Percentiles rank a stretch among this genome's conserved stretches.
phyloP scores from a whole-genome alignment of 208 protist genomes.

The Crithidia bombi region DNA sequence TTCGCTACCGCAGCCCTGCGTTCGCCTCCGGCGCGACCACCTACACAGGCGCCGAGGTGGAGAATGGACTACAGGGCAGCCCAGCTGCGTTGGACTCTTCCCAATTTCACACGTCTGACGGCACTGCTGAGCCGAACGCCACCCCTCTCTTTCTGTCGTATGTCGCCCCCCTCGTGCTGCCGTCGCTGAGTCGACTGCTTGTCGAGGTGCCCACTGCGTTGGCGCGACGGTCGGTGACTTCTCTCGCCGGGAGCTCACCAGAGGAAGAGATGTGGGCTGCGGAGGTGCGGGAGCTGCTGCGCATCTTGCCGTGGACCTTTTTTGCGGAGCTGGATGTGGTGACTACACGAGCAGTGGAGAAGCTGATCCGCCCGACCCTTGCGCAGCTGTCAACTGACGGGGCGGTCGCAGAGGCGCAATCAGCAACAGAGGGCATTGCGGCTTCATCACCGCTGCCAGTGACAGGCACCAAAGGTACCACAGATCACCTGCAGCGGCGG shows the following conservation, averaged over 20 bases:
- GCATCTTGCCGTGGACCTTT: constrained; percentile 22
- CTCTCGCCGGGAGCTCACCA: not conserved
- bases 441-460: not conserved
- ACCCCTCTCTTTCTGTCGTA: constrained; percentile 6
- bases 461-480: not conserved
- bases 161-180: constrained; percentile 12
- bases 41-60: not conserved
- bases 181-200: constrained; percentile 15
- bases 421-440: no score
- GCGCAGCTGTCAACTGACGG: not conserved
- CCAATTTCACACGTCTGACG: not conserved
- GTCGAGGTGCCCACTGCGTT: constrained; percentile 10
- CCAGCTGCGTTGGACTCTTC: not conserved
- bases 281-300: constrained; percentile 28
- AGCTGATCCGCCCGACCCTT: constrained; percentile 11
- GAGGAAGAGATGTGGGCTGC: constrained; percentile 18
- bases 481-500: constrained; percentile 3
- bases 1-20: constrained; percentile 25
- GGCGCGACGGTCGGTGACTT: not conserved
- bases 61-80: not conserved
- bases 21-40: not conserved
- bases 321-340: constrained; percentile 20
- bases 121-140: not conserved
- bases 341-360: constrained; percentile 1
- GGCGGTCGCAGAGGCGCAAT: not conserved